phyloP scores from a whole-genome alignment of 257 asterid species.

The Nicotiana attenuata region DNA sequence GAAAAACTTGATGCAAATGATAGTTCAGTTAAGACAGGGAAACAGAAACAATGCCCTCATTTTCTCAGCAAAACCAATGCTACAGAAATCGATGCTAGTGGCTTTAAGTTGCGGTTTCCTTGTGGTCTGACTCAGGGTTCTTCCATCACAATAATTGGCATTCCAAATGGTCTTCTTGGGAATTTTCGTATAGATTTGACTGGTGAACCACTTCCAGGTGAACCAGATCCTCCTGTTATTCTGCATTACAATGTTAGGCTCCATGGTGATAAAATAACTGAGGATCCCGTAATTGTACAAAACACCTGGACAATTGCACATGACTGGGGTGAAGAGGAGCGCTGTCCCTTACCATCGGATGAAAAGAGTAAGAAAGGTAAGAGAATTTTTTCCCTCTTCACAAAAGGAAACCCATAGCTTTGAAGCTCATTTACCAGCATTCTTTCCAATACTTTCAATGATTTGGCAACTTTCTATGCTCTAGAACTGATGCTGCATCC shows the following conservation, averaged over 20 bases:
- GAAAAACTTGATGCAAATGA: slow-evolving; percentile 63
- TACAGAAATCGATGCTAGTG: slow-evolving; percentile 49
- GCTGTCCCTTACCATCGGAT: slow-evolving; percentile 66
- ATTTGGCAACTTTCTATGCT: background rate
- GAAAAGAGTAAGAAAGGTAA: slow-evolving; percentile 71
- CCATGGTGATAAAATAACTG: slow-evolving; percentile 85
- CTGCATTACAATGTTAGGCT: slow-evolving; percentile 92
- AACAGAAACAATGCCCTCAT: slow-evolving; percentile 95
- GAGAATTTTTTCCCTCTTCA: background rate
- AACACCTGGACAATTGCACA: slow-evolving; percentile 93
- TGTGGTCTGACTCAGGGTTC: slow-evolving; percentile 98
- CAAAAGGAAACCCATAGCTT: background rate
- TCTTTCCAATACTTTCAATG: background rate
- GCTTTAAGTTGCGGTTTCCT: slow-evolving; percentile 69
- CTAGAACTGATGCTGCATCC: background rate
- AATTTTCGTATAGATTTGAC: slow-evolving; percentile 76
- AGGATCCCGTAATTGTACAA: slow-evolving; percentile 93
- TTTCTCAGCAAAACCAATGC: slow-evolving; percentile 81
- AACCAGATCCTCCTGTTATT: slow-evolving; percentile 93
- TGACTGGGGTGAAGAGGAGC: slow-evolving; percentile 98
- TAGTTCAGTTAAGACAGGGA: slow-evolving; percentile 53
- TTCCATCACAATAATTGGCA: slow-evolving; percentile 87
- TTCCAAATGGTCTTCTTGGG: slow-evolving; percentile 93
- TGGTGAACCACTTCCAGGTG: slow-evolving; percentile 94
- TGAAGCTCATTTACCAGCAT: background rate